A percentile compares a stretch with the other conserved stretches of the same genome.
Evolutionary conservation across 345 rosid genomes (phyloP).

Genomic region (Microcos paniculata): DNA sequence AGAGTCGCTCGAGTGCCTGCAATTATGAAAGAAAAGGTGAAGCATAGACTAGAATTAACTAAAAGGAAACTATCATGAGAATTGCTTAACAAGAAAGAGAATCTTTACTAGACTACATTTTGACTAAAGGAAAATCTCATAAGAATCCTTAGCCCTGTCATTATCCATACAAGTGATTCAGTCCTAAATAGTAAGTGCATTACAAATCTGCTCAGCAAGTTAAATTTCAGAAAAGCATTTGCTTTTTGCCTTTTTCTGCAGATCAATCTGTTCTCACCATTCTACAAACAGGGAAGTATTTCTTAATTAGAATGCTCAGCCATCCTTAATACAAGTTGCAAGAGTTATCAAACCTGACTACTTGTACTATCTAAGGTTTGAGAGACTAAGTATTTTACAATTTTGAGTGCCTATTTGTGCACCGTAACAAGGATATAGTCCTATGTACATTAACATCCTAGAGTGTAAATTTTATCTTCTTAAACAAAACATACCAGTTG

Average conservation of each 20-base stretch:
- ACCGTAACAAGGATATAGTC: background rate
- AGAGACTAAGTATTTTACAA: background rate
- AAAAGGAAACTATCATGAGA: background rate
- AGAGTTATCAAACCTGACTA: background rate
- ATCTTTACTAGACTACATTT: background rate
- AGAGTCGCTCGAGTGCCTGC: conserved; percentile 85
- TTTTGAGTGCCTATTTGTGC: background rate
- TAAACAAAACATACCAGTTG: background rate
- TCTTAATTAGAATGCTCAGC: background rate
- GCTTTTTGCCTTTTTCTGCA: background rate
- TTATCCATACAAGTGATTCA: background rate
- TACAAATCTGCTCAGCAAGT: background rate
- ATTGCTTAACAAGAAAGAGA: background rate
- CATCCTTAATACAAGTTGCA: background rate
- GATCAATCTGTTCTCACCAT: background rate
- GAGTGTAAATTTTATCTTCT: background rate
- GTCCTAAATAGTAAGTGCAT: background rate
- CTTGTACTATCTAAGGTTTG: background rate
- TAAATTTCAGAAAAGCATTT: background rate
- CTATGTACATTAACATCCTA: background rate
- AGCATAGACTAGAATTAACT: background rate
- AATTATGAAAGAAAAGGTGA: background rate
- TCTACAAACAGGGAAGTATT: background rate
- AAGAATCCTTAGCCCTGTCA: background rate
- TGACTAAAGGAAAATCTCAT: background rate